Conservation (phyloP, 2,329 filamentous ascomycete genomes). For the Triangularia verruculosa region DNA sequence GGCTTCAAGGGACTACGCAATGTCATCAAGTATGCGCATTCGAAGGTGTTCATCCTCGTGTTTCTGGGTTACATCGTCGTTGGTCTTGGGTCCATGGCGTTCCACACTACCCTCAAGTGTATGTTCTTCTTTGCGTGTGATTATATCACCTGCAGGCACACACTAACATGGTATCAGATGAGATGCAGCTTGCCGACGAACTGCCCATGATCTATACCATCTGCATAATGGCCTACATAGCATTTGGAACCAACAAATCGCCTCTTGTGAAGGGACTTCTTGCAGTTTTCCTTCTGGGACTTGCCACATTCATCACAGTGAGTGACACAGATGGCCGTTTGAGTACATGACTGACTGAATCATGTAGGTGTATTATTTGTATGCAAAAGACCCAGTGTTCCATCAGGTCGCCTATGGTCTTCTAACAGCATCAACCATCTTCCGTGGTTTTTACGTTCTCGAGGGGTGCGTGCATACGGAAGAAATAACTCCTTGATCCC, state of each 20-base stretch:
- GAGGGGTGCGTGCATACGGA: constrained; percentile 30
- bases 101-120: constrained; percentile 57
- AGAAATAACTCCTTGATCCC: neutral
- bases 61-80: constrained; percentile 53
- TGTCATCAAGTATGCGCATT: constrained; percentile 70
- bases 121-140: constrained; percentile 27
- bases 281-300: constrained; percentile 50
- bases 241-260: constrained; percentile 67
- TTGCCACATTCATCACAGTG: constrained; percentile 66
- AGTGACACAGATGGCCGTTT: constrained; percentile 35
- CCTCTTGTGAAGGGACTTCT: constrained; percentile 35
- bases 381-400: constrained; percentile 77
- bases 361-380: constrained; percentile 60
- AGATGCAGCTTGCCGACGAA: constrained; percentile 60
- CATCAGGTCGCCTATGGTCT: constrained; percentile 77
- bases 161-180: constrained; percentile 38
- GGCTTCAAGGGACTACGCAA: constrained; percentile 72
- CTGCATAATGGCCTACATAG: constrained; percentile 59
- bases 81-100: constrained; percentile 54
- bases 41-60: constrained; percentile 69
- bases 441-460: constrained; percentile 76
- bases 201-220: constrained; percentile 60
- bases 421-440: constrained; percentile 66
- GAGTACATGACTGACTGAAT: neutral
- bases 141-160: neutral